Evolutionary conservation across 2,329 filamentous ascomycete genomes (phyloP).

Genomic region (Alternaria postmessia): DNA sequence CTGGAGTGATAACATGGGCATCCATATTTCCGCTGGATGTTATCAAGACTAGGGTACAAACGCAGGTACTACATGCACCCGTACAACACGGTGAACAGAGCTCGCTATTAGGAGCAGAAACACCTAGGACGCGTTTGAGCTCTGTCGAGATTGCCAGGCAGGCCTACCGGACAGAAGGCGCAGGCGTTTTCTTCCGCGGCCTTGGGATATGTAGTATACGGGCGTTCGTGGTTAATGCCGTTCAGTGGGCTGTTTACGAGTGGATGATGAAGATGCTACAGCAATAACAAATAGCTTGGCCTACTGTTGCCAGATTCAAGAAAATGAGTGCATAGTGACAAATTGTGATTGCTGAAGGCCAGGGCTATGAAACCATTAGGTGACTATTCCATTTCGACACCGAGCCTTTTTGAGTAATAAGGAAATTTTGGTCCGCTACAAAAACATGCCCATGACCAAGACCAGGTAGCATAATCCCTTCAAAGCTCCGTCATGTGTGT

Average conservation of each 20-base stretch:
- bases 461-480: constrained; percentile 21
- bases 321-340: not conserved
- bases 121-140: constrained; percentile 52
- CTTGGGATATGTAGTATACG: constrained; percentile 82
- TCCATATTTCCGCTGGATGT: constrained; percentile 92
- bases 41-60: constrained; percentile 91
- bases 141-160: constrained; percentile 71
- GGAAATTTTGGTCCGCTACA: constrained; percentile 39
- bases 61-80: constrained; percentile 59
- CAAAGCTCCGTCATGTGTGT: constrained; percentile 27
- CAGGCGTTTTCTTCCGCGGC: constrained; percentile 81
- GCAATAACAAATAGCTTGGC: constrained; percentile 7
- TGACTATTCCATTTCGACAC: constrained; percentile 14
- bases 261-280: constrained; percentile 72
- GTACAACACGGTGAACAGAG: constrained; percentile 25
- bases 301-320: too few relatives aligned
- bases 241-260: constrained; percentile 92
- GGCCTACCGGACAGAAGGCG: constrained; percentile 75
- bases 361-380: not conserved
- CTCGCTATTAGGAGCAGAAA: constrained; percentile 28
- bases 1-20: constrained; percentile 87
- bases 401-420: constrained; percentile 47
- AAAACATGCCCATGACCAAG: constrained; percentile 17
- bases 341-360: not conserved
- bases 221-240: constrained; percentile 92